Evolutionary conservation across 768 basidiomycete genomes (phyloP), one percentile per base, ranked within the genome.

Genomic region (Hericium erinaceus): DNA sequence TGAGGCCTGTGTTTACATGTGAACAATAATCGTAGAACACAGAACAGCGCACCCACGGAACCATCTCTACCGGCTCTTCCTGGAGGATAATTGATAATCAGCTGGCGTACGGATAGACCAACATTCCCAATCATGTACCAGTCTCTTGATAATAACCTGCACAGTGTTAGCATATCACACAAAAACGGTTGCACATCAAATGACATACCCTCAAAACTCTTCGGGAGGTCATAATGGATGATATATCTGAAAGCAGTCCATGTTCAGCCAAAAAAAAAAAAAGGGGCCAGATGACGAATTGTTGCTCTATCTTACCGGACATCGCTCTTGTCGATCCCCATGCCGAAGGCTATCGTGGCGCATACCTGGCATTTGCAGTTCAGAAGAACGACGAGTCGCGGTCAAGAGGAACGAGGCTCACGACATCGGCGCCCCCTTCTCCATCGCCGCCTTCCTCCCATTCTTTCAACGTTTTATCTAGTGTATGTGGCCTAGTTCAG

Each of bases 61-160:
- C 87, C 87, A 65, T 92, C 89, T 54, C 91, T 79, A 26, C 90
- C 91, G 57, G 87, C 90, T 52, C 90, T 78, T 48, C 89, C 89
- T 87, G 57, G 15, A 22, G 22, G 22, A 22, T 22, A 22, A 22
- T 22, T 22, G 22, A 22, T 22, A 22, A 22, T 22, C 22, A 22
- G 22, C 22, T 22, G 22, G 22, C 22, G 22, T 22, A 22, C 22
- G 22, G 22, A 22, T 22, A 22, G 22, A 22, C 22, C 22, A 22
- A 22, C 22, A 22, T 22, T 22, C 22, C 22, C 22, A 22, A 22
- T 22, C 22, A 22, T 22, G 22, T 63, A 84, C 87, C 89, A 61
- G 89, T 92, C 69, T 92, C 91, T 68, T 92, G 91, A 67, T 93
- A 93, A 67, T 85, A 93, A 0, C 89, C 90, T 89, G 50, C 11